Evolutionary conservation across 805 yeast species (phyloP).

Genomic region (Ogataea pini): DNA sequence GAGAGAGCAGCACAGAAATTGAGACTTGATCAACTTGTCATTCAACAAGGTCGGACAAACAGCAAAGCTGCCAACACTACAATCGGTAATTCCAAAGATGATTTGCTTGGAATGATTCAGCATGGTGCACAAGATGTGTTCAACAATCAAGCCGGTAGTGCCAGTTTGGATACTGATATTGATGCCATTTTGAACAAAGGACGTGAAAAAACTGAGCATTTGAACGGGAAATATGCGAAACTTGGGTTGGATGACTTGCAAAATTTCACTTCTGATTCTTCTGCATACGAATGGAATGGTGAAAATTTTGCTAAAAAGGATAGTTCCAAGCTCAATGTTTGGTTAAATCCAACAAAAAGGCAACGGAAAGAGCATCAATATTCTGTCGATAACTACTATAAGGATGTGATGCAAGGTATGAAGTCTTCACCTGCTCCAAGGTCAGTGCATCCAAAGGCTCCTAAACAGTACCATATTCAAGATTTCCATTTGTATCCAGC

Average conservation of each 20-base stretch:
- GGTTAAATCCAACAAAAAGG: conserved; percentile 77
- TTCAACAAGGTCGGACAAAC: conserved; percentile 81
- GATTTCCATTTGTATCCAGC: conserved; percentile 76
- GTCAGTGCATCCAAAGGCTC: conserved; percentile 48
- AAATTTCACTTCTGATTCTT: conserved; percentile 77
- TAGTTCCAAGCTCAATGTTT: conserved; percentile 45
- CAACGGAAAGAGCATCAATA: conserved; percentile 79
- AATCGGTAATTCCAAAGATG: conserved; percentile 73
- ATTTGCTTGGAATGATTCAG: conserved; percentile 91
- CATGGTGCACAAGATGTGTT: conserved; percentile 93
- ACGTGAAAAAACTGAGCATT: conserved; percentile 72
- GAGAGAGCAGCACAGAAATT: conserved; percentile 95
- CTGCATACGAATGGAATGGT: conserved; percentile 98
- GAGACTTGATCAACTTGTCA: conserved; percentile 89
- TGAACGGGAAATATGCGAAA: conserved; percentile 80
- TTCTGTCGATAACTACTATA: conserved; percentile 73
- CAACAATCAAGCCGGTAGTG: conserved; percentile 41
- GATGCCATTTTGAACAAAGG: conserved; percentile 82
- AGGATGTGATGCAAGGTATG: conserved; percentile 55
- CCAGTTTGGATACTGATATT: conserved; percentile 62
- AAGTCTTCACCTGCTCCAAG: conserved; percentile 44
- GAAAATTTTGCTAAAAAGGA: conserved; percentile 67
- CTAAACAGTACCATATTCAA: conserved; percentile 61
- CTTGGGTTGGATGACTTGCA: conserved; percentile 93
- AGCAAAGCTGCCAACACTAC: conserved; percentile 42